Evolutionary conservation across 306 rosid genomes (phyloP).

Genomic region (Echinosophora koreensis): DNA sequence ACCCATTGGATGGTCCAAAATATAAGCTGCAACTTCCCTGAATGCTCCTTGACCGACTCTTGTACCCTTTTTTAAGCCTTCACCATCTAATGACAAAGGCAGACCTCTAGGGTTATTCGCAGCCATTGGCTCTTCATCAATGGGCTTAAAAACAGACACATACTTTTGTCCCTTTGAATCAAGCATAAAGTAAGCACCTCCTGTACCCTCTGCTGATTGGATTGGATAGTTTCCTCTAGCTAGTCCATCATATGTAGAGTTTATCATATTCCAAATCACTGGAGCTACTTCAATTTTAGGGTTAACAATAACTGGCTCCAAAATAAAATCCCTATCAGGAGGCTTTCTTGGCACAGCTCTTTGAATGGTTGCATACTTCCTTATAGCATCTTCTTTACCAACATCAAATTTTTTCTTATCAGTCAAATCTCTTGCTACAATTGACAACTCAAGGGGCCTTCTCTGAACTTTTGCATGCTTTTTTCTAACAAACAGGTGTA

Average conservation of each 20-base stretch:
- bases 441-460: constrained; percentile 78
- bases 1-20: constrained; percentile 76
- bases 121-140: constrained; percentile 97
- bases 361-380: constrained; percentile 45
- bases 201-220: constrained; percentile 84
- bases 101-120: constrained; percentile 83
- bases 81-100: constrained; percentile 80
- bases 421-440: constrained; percentile 60
- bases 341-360: constrained; percentile 49
- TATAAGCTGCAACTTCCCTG: constrained; percentile 93
- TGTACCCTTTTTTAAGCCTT: constrained; percentile 89
- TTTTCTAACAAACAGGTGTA: constrained; percentile 71
- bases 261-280: constrained; percentile 64
- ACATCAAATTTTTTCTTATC: constrained; percentile 50
- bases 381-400: constrained; percentile 46
- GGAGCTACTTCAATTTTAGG: constrained; percentile 66
- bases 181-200: constrained; percentile 90
- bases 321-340: constrained; percentile 48
- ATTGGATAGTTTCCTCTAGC: constrained; percentile 64
- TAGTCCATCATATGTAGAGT: constrained; percentile 70
- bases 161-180: constrained; percentile 69
- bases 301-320: constrained; percentile 81
- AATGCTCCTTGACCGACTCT: constrained; percentile 90
- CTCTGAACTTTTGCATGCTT: constrained; percentile 72
- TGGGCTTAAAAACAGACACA: constrained; percentile 85